A percentile compares a stretch with the other conserved stretches of the same genome.
Conservation (phyloP, 2,329 filamentous ascomycete genomes). For the Bipolaris sorokiniana region DNA sequence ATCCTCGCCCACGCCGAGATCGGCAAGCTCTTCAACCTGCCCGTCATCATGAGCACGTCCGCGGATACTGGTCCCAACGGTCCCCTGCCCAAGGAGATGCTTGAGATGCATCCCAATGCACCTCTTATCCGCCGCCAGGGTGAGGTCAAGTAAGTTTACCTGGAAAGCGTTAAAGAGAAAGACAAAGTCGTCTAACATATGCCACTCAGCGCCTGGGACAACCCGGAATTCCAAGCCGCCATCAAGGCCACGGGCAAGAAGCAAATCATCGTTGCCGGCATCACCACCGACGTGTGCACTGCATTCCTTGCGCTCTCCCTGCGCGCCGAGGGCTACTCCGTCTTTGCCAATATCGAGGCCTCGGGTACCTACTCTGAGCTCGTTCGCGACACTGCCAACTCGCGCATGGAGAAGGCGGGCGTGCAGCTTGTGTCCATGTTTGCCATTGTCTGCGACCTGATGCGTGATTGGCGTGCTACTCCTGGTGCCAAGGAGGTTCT, state of each 20-base stretch:
- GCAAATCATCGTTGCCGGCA: conserved; percentile 75
- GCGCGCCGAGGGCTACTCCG: conserved; percentile 71
- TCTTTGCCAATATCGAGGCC: conserved; percentile 75
- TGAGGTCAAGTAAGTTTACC: conserved; percentile 63
- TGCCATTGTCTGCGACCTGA: conserved; percentile 69
- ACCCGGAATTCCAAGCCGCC: conserved; percentile 69
- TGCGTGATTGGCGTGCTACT: conserved; percentile 71
- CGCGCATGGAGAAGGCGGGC: conserved; percentile 69
- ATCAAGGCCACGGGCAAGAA: conserved; percentile 68
- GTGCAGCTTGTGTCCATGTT: conserved; percentile 69
- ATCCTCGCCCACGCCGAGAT: conserved; percentile 72
- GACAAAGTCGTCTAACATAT: conserved; percentile 5
- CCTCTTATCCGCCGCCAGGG: conserved; percentile 71
- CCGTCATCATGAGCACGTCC: conserved; percentile 73
- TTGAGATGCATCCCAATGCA: conserved; percentile 69
- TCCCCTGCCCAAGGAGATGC: conserved; percentile 71
- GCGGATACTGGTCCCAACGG: conserved; percentile 74
- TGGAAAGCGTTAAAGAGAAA: not conserved
- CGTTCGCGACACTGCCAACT: conserved; percentile 68
- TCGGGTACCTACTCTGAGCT: conserved; percentile 69
- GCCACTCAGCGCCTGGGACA: conserved; percentile 69
- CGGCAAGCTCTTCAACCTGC: conserved; percentile 70
- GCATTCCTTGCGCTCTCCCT: conserved; percentile 76
- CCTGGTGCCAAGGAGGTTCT: conserved; percentile 62
- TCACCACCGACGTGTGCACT: conserved; percentile 77